A percentile compares a stretch with the other conserved stretches of the same genome.
Evolutionary conservation across 495 filamentous ascomycete genomes (phyloP).

Genomic region (Aspergillus panamensis): DNA sequence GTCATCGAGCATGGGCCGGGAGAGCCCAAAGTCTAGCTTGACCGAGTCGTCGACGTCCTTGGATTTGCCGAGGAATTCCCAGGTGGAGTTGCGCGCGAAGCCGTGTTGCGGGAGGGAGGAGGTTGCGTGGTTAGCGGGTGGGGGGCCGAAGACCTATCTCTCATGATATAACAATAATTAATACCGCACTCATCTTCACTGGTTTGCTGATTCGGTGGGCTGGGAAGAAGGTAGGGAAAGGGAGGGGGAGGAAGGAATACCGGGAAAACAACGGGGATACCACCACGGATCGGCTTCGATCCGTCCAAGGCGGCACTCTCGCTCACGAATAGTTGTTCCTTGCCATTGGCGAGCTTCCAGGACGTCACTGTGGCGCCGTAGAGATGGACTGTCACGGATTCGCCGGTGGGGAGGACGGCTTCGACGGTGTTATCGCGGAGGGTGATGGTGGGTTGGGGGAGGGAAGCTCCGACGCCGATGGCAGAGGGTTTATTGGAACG

Average conservation of each 20-base stretch:
- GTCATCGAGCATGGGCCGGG: constrained; percentile 61
- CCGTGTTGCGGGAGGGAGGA: constrained; percentile 85
- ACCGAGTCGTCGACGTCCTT: constrained; percentile 58
- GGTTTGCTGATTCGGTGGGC: too few species aligned
- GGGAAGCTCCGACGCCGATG: constrained; percentile 62
- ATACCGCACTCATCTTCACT: not conserved
- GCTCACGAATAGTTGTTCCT: constrained; percentile 87
- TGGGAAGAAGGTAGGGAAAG: too few species aligned
- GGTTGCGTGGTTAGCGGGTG: constrained; percentile 67
- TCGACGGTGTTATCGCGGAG: constrained; percentile 65
- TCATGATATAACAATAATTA: not conserved
- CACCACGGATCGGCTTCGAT: constrained; percentile 57
- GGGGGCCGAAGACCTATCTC: constrained; percentile 80
- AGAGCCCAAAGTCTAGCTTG: constrained; percentile 94
- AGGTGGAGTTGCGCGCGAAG: constrained; percentile 80
- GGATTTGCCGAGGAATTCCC: constrained; percentile 61
- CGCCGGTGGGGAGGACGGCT: constrained; percentile 76
- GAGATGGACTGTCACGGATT: constrained; percentile 78
- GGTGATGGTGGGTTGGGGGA: constrained; percentile 65
- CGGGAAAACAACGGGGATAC: constrained; percentile 94
- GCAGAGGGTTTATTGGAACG: constrained; percentile 77
- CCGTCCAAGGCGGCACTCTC: constrained; percentile 67
- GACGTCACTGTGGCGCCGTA: constrained; percentile 89
- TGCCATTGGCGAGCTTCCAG: constrained; percentile 78
- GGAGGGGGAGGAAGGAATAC: constrained; percentile 50